phyloP scores from a whole-genome alignment of 2,329 filamentous ascomycete species.

The Gyromitra esculenta region DNA sequence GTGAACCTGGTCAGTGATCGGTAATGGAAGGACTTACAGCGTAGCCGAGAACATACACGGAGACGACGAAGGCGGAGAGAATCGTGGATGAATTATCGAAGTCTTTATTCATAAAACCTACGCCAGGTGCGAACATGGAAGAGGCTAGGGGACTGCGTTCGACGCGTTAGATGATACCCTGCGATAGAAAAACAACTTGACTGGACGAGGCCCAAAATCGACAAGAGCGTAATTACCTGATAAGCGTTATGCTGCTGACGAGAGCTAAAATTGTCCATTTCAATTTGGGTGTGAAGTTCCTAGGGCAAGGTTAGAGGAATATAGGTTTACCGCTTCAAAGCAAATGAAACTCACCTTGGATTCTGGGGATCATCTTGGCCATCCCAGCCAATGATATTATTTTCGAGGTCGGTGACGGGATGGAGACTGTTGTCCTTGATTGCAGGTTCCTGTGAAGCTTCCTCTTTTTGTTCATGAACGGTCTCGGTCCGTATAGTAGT shows the following conservation, averaged over 20 bases:
- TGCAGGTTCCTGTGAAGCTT: not conserved
- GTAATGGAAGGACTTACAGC: slow-evolving; percentile 58
- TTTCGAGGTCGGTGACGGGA: slow-evolving; percentile 36
- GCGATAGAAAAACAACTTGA: slow-evolving; percentile 53
- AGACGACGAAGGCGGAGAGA: slow-evolving; percentile 73
- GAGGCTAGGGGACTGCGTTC: slow-evolving; percentile 63
- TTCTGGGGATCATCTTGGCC: slow-evolving; percentile 55
- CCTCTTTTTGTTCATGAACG: not conserved
- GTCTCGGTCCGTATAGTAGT: slow-evolving; percentile 19
- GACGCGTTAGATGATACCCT: slow-evolving; percentile 3
- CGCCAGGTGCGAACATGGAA: slow-evolving; percentile 74
- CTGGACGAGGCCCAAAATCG: slow-evolving; percentile 55
- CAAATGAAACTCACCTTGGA: slow-evolving; percentile 37
- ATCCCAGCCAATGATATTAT: slow-evolving; percentile 55
- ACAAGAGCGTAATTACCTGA: slow-evolving; percentile 61
- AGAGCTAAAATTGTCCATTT: slow-evolving; percentile 65
- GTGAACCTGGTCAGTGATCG: not conserved
- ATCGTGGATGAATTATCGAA: slow-evolving; percentile 67
- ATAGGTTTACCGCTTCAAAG: not conserved
- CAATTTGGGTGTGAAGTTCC: slow-evolving; percentile 65
- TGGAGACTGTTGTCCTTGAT: slow-evolving; percentile 7
- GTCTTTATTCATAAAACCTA: slow-evolving; percentile 70
- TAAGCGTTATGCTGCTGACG: slow-evolving; percentile 65
- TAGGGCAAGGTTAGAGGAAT: not conserved
- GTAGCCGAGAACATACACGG: slow-evolving; percentile 73